Conservation (phyloP, 2,329 filamentous ascomycete genomes). For the Lachnum nothofagi region DNA sequence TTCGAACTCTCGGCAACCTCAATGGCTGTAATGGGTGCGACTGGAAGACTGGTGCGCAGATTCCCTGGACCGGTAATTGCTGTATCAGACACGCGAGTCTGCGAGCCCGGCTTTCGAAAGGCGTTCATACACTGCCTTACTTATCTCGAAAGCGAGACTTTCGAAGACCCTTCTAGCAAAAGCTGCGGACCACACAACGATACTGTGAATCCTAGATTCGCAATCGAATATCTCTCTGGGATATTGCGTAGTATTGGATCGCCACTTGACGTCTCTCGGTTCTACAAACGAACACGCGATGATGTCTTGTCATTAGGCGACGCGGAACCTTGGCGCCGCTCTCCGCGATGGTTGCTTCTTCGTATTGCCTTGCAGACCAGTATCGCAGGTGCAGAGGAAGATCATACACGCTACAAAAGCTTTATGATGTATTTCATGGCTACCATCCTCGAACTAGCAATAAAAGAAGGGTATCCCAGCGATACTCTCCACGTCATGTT, state of each 20-base stretch:
- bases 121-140: conserved; percentile 18
- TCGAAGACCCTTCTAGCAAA: conserved; percentile 39
- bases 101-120: conserved; percentile 2
- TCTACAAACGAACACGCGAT: conserved; percentile 49
- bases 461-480: conserved; percentile 13
- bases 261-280: conserved; percentile 19
- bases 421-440: conserved; percentile 44
- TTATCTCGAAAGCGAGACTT: conserved; percentile 26
- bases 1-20: conserved; percentile 43
- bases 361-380: conserved; percentile 43
- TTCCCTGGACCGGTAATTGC: conserved; percentile 39
- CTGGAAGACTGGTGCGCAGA: conserved; percentile 36
- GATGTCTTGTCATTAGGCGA: conserved; percentile 43
- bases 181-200: conserved; percentile 34
- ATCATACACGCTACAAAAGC: conserved; percentile 39
- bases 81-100: conserved; percentile 25
- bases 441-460: conserved; percentile 11
- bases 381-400: background rate
- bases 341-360: conserved; percentile 50
- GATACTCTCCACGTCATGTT: conserved; percentile 38
- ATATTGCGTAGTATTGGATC: conserved; percentile 38
- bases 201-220: conserved; percentile 42
- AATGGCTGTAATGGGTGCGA: conserved; percentile 32
- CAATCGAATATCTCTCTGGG: conserved; percentile 46
- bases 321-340: conserved; percentile 43